These are phyloP conservation scores for Taphrina betulina DNA, from an alignment of 1,139 yeast species.

Conservation along the genomic window DNA sequence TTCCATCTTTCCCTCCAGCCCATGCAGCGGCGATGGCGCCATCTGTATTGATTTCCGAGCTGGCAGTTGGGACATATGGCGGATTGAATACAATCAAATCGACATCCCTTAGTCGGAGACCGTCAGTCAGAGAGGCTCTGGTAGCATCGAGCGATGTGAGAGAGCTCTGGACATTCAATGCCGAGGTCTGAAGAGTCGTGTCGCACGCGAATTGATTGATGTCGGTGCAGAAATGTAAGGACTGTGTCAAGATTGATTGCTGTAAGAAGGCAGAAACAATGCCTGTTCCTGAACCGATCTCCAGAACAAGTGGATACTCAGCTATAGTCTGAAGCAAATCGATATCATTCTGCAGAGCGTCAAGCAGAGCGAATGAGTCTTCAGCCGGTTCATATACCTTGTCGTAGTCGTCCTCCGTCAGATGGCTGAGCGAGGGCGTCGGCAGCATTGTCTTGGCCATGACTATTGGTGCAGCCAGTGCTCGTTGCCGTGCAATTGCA, in stretches of 20 bases:
- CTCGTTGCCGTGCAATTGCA: neutral
- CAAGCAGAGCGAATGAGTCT: slow-evolving; percentile 36
- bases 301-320: slow-evolving; percentile 20
- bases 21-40: slow-evolving; percentile 34
- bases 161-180: neutral
- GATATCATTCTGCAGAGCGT: slow-evolving; percentile 36
- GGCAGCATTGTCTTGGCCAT: slow-evolving; percentile 31
- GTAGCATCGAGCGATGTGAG: slow-evolving; percentile 19
- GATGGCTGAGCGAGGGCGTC: slow-evolving; percentile 34
- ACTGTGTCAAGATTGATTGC: slow-evolving; percentile 10
- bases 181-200: slow-evolving; percentile 29
- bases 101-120: slow-evolving; percentile 15
- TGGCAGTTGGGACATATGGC: slow-evolving; percentile 36
- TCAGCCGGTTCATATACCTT: slow-evolving; percentile 36
- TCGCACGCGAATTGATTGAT: slow-evolving; percentile 32
- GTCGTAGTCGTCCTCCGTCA: slow-evolving; percentile 30
- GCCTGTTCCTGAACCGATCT: slow-evolving; percentile 35
- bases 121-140: slow-evolving; percentile 28
- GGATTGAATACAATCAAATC: slow-evolving; percentile 36
- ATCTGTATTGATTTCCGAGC: slow-evolving; percentile 25
- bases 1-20: slow-evolving; percentile 36
- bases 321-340: slow-evolving; percentile 5
- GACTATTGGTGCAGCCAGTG: neutral
- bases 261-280: slow-evolving; percentile 35
- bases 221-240: slow-evolving; percentile 35